Base-by-base conservation (phyloP, 2,329 filamentous ascomycete species). In the Fusarium lyarnte region DNA sequence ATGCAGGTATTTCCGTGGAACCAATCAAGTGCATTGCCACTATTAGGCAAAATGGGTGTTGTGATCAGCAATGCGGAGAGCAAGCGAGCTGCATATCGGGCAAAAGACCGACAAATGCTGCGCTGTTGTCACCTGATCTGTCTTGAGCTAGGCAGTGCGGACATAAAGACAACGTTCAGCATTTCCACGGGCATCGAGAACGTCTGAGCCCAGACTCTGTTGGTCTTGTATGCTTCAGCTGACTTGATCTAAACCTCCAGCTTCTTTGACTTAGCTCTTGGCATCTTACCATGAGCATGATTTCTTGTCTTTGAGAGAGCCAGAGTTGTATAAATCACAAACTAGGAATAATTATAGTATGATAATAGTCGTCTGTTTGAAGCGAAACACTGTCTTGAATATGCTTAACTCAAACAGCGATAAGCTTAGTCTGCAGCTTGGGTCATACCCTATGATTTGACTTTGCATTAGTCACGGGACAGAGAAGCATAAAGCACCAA, bases 331-430 rank as follows among this genome's bases (percentile, higher is more conserved):
- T 13, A 14, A 13, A 14, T 16, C 8, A 41, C 13, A n/a, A 5
- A 41, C 21, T 14, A 14, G 21, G 21, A 14, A n/a, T 10, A n/a
- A n/a, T 6, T 6, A 5, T 6, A 16, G 16, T 1, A 10, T 41
- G n/a, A n/a, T 4, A 8, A 16, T n/a, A 41, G 13, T n/a, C 5
- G 8, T 14, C 8, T 14, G 2, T 16, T n/a, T n/a, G 21, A n/a
- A 8, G 21, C 5, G 8, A 14, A 14, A n/a, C 13, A 14, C 21
- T 9, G 21, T 16, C 9, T 41, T 41, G 13, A 16, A 16, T 19
- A 25, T 25, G 23, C 4, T 45, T 19, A 45, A 25, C 16, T 19
- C 7, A 25, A 43, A 19, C 7, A 25, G 23, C 23, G 4, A 45
- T 45, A 45, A 45, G 42, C 42, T 42, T 2, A 17, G 41, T 42